These are phyloP conservation scores for Dioscorea cayenensis DNA, from an alignment of 116 monocot species.

Conservation along the genomic window DNA sequence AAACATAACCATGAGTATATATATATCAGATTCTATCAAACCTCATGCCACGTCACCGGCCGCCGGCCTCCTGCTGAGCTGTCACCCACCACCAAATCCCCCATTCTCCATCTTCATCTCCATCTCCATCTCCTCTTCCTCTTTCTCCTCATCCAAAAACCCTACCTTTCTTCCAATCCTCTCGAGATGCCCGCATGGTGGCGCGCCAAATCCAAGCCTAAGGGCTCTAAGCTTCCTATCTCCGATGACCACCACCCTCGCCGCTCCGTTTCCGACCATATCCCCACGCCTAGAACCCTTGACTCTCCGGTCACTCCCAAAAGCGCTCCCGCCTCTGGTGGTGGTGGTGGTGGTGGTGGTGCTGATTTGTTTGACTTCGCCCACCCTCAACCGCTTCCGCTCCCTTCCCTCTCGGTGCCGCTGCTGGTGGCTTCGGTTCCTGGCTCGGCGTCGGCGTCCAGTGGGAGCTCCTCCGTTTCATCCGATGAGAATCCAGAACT, in stretches of 20 bases:
- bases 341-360: no score
- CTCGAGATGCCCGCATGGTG: background rate
- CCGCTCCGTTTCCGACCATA: background rate
- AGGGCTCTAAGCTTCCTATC: background rate
- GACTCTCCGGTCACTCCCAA: conserved; percentile 16
- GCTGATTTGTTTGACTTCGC: conserved; percentile 23
- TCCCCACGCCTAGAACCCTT: conserved; percentile 20
- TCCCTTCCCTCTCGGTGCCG: conserved; percentile 3
- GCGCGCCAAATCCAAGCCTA: background rate
- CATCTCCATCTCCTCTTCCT: background rate
- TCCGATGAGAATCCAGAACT: conserved; percentile 45
- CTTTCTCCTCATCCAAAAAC: background rate
- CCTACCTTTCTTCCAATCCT: background rate
- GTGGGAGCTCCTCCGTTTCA: conserved; percentile 19
- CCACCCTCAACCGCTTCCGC: background rate
- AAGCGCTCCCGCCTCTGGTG: background rate
- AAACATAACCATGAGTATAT: no score
- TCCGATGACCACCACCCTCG: background rate
- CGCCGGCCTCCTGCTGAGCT: background rate
- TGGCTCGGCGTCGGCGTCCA: conserved; percentile 28
- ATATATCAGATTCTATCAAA: background rate
- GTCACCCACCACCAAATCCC: background rate
- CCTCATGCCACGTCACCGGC: background rate
- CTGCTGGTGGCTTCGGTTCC: conserved; percentile 2
- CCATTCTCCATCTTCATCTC: background rate